Evolutionary conservation across 148 eudicot genomes (phyloP).

Genomic region (Heliamphora exappendiculata): DNA sequence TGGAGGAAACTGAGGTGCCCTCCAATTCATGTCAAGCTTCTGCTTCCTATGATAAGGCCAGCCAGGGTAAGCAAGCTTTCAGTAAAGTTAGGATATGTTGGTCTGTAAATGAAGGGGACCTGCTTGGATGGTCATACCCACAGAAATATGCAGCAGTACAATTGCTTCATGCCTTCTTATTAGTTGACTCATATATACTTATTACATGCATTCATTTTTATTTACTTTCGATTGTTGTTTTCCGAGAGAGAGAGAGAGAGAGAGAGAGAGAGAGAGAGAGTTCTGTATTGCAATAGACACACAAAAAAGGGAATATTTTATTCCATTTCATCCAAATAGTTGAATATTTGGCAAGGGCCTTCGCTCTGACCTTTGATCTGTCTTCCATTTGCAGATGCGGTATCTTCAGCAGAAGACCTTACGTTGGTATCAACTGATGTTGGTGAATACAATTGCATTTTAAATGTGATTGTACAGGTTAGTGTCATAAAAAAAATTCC

Average conservation of each 20-base stretch:
- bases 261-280: no score
- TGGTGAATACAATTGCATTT: conserved; percentile 82
- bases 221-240: not conserved
- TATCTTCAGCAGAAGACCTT: not conserved
- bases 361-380: not conserved
- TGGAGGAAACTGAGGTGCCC: not conserved
- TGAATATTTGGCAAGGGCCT: not conserved
- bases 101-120: no score
- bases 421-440: conserved; percentile 25
- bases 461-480: conserved; percentile 88
- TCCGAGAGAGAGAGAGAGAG: no score
- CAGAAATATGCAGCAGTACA: not conserved
- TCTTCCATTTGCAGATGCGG: not conserved
- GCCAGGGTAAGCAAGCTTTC: not conserved
- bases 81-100: not conserved
- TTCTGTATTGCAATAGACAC: no score
- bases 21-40: not conserved
- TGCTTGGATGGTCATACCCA: no score
- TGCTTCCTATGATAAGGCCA: no score
- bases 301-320: not conserved
- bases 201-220: not conserved
- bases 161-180: not conserved
- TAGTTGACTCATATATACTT: not conserved
- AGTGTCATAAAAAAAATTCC: not conserved
- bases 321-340: not conserved